Evolutionary conservation across 305 asterid species (phyloP), one percentile per base, ranked within the genome.

Genomic region (Fraxinus nigra): DNA sequence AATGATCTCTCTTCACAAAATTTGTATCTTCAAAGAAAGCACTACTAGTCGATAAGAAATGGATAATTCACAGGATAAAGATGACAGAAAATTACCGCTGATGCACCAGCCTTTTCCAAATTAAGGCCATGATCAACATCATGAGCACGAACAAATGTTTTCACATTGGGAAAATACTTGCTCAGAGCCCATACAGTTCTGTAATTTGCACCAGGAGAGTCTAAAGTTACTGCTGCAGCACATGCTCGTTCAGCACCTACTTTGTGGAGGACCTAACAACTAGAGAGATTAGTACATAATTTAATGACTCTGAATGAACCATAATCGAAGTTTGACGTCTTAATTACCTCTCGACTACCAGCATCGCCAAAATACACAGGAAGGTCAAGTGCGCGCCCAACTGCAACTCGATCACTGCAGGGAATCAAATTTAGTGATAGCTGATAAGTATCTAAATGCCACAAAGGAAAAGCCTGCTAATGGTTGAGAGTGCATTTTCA

Each of bases 361-460:
- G 99, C 99, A 92, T 97, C 99, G 77, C 99, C 98, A 88, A 97
- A 97, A 89, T 91, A 94, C 81, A 97, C 99, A 37, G 99, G 98
- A 89, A 97, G 98, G 87, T 97, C 98, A 86, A 97, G 98, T 85
- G 94, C 95, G 76, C 99, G 98, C 61, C 99, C 99, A 84, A 92
- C 83, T 51, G 98, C 89, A 75, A 94, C 99, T 82, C 98, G 93
- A 61, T 97, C 99, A 84, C 99, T 97, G 93, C 86, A 88, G 84
- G 65, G 35, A 67, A 79, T 63, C 82, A 69, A 81, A 63, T 51
- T 81, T 54, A 34, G 77, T 67, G 78, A 78, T 48, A 48, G 59
- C 59, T 48, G 18, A 48, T 78, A 81, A 80, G 85, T 28, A 86
- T 74, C 79, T 28, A 72, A 61, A 79, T 54, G 70, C 28, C 26